These are phyloP conservation scores for Dactylorhiza incarnata DNA, from an alignment of 106 monocot species.

Conservation along the genomic window DNA sequence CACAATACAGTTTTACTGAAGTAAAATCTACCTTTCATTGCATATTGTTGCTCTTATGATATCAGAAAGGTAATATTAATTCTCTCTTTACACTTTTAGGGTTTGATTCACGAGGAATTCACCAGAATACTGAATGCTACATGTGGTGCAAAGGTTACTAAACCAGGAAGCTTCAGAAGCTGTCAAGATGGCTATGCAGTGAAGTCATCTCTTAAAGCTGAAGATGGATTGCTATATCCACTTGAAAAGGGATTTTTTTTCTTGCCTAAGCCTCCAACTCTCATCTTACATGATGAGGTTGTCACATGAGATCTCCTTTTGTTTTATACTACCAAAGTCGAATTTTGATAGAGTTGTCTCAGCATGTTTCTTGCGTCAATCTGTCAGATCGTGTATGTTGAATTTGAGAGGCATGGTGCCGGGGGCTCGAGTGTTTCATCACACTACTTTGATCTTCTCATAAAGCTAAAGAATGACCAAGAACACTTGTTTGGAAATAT, in stretches of 20 bases:
- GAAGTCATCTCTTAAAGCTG: conserved; percentile 97
- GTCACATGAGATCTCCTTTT: conserved; percentile 36
- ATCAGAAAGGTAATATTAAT: background rate
- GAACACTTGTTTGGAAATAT: conserved; percentile 98
- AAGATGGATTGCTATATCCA: conserved; percentile 96
- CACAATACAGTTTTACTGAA: background rate
- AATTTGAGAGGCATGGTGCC: conserved; percentile 97
- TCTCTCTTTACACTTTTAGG: conserved; percentile 31
- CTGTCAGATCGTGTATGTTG: conserved; percentile 80
- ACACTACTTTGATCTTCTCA: conserved; percentile 99
- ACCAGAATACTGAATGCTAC: conserved; percentile 73
- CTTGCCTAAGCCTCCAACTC: conserved; percentile 94
- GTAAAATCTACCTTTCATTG: background rate
- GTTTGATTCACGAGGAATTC: conserved; percentile 89
- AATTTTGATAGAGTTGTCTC: background rate
- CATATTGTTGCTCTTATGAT: background rate
- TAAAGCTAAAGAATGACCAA: conserved; percentile 93
- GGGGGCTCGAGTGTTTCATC: conserved; percentile 94
- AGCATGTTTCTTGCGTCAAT: background rate
- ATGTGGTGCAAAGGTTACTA: conserved; percentile 94
- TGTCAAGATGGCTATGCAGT: conserved; percentile 98
- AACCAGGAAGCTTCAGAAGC: conserved; percentile 87
- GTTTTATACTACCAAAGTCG: background rate
- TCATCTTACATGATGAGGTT: conserved; percentile 98
- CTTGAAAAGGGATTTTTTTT: conserved; percentile 99